phyloP scores from a whole-genome alignment of 1,284 basidiomycete genomes.

The Cryptococcus sp. region DNA sequence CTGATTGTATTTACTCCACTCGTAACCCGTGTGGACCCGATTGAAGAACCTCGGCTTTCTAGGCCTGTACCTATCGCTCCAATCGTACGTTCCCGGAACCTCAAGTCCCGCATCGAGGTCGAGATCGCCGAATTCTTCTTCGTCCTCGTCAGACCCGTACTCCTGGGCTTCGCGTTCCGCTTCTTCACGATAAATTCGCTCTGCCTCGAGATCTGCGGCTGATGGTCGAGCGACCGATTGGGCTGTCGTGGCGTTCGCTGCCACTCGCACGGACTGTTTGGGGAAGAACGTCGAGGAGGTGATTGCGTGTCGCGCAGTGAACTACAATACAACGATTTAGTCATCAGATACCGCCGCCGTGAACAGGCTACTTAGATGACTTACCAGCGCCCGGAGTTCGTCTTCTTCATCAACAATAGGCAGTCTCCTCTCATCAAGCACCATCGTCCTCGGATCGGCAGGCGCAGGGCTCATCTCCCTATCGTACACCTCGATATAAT shows the following conservation, averaged over 20 bases:
- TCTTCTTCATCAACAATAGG: conserved; percentile 72
- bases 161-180: conserved; percentile 43
- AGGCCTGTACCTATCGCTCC: conserved; percentile 99
- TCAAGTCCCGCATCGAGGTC: conserved; percentile 62
- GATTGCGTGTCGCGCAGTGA: conserved; percentile 72
- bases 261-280: conserved; percentile 32
- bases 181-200: conserved; percentile 75
- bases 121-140: conserved; percentile 73
- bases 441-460: conserved; percentile 69
- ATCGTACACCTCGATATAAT: conserved; percentile 68
- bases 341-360: too few species aligned
- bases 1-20: conserved; percentile 99
- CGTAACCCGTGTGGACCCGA: conserved; percentile 99
- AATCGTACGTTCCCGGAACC: conserved; percentile 71
- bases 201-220: conserved; percentile 76
- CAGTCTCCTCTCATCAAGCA: conserved; percentile 73
- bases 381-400: conserved; percentile 66
- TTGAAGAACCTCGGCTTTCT: conserved; percentile 99
- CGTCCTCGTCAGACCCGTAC: conserved; percentile 58
- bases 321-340: conserved; percentile 54
- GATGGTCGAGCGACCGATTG: conserved; percentile 60
- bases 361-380: conserved; percentile 27
- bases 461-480: conserved; percentile 77
- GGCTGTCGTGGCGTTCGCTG: conserved; percentile 17
- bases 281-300: conserved; percentile 81